Percentiles rank a stretch among this genome's conserved stretches.
phyloP scores from a whole-genome alignment of 73 alveolate species.

The Tetrahymena thermophila region DNA sequence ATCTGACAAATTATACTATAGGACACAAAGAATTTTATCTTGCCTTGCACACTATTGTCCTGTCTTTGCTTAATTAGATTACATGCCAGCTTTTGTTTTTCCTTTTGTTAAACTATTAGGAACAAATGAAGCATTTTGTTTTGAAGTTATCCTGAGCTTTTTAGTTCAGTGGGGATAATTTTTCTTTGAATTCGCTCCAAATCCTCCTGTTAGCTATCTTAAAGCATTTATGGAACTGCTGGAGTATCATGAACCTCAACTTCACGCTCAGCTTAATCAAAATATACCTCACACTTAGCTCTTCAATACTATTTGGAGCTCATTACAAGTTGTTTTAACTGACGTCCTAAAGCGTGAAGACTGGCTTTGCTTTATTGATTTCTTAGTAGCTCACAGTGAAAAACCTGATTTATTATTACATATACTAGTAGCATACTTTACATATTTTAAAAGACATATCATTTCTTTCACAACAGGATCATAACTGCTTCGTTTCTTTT shows the following conservation, averaged over 20 bases:
- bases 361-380: not conserved
- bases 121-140: conserved; percentile 27
- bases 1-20: not conserved
- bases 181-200: conserved; percentile 29
- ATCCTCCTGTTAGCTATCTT: conserved; percentile 14
- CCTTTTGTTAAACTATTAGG: conserved; percentile 55
- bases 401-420: not conserved
- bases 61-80: conserved; percentile 53
- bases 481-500: not conserved
- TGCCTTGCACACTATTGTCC: conserved; percentile 69
- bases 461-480: not conserved
- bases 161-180: conserved; percentile 2
- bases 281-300: not conserved
- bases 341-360: not conserved
- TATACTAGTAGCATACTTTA: not conserved
- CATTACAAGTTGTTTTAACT: not conserved
- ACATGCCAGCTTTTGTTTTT: conserved; percentile 54
- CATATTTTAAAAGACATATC: not conserved
- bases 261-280: not conserved
- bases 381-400: not conserved
- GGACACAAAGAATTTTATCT: conserved; percentile 53
- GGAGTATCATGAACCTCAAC: not conserved
- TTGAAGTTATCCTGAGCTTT: conserved; percentile 6
- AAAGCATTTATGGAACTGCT: not conserved
- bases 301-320: not conserved